Evolutionary conservation across 2,329 filamentous ascomycete species (phyloP).

Genomic region (Aspergillus sp.): DNA sequence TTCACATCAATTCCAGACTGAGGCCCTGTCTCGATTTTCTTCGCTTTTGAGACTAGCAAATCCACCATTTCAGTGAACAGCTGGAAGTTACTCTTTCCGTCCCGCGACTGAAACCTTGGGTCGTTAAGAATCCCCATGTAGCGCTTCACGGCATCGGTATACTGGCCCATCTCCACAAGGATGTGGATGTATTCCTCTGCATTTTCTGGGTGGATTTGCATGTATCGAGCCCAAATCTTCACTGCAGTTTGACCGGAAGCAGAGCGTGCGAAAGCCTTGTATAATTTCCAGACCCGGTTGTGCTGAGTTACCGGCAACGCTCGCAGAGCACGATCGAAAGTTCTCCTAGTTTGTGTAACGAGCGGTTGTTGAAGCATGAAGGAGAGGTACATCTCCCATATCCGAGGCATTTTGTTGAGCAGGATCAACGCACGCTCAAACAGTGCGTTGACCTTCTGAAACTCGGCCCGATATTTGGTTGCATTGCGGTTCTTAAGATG

Average conservation of each 20-base stretch:
- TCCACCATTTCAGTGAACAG: conserved; percentile 98
- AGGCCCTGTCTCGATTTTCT: conserved; percentile 76
- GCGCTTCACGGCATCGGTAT: conserved; percentile 85
- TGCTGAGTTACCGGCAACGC: conserved; percentile 94
- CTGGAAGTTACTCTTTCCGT: conserved; percentile 92
- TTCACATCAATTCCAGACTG: conserved; percentile 87
- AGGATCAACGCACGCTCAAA: conserved; percentile 91
- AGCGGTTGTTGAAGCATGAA: conserved; percentile 92
- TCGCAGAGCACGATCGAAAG: conserved; percentile 88
- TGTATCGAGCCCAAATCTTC: conserved; percentile 91
- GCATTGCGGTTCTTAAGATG: conserved; percentile 83
- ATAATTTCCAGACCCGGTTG: conserved; percentile 90
- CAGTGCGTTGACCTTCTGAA: conserved; percentile 87
- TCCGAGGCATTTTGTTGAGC: conserved; percentile 96
- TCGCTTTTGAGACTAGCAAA: conserved; percentile 84
- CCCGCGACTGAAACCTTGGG: conserved; percentile 83
- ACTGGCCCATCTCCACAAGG: conserved; percentile 75
- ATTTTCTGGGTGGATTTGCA: conserved; percentile 95
- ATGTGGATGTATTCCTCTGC: conserved; percentile 94
- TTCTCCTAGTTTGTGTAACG: conserved; percentile 79
- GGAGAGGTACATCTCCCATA: conserved; percentile 96
- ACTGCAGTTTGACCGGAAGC: conserved; percentile 87
- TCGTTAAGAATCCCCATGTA: conserved; percentile 95
- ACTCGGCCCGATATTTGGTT: conserved; percentile 75
- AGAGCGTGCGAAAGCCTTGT: conserved; percentile 86